phyloP scores from a whole-genome alignment of 2,329 filamentous ascomycete species.

The Dendrostoma leiphaemia region DNA sequence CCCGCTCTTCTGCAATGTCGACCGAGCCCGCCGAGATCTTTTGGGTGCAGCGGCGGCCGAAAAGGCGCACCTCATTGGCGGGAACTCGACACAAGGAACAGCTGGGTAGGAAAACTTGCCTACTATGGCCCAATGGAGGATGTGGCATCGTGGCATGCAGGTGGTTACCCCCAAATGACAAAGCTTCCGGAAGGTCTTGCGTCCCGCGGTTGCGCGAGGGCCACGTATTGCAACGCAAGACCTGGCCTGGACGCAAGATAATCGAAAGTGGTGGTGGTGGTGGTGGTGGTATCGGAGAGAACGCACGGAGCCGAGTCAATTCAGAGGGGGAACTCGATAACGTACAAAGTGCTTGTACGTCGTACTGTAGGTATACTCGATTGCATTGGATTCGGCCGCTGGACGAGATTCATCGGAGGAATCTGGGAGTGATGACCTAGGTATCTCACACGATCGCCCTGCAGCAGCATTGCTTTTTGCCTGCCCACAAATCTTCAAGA shows the following conservation, averaged over 20 bases:
- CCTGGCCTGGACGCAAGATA: too few relatives aligned
- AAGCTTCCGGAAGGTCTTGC: neutral
- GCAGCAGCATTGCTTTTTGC: too few relatives aligned
- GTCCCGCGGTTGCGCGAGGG: neutral
- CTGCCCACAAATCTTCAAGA: neutral
- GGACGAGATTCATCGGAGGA: neutral
- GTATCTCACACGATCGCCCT: too few relatives aligned
- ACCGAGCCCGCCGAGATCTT: conserved; percentile 1
- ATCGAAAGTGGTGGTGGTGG: too few relatives aligned
- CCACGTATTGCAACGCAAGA: neutral
- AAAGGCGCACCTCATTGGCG: neutral
- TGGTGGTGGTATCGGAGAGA: neutral
- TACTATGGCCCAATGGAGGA: too few relatives aligned
- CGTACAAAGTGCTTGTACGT: too few relatives aligned
- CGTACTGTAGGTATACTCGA: too few relatives aligned
- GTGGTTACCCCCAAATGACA: neutral
- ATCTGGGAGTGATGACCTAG: neutral
- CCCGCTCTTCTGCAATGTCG: neutral
- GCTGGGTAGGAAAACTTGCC: too few relatives aligned
- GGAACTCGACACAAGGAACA: neutral
- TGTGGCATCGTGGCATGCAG: neutral
- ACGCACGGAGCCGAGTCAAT: neutral
- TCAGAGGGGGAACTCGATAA: neutral
- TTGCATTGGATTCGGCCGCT: neutral
- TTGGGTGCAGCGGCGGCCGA: neutral